phyloP scores from a whole-genome alignment of 306 rosid genomes.

The Vicia villosa region DNA sequence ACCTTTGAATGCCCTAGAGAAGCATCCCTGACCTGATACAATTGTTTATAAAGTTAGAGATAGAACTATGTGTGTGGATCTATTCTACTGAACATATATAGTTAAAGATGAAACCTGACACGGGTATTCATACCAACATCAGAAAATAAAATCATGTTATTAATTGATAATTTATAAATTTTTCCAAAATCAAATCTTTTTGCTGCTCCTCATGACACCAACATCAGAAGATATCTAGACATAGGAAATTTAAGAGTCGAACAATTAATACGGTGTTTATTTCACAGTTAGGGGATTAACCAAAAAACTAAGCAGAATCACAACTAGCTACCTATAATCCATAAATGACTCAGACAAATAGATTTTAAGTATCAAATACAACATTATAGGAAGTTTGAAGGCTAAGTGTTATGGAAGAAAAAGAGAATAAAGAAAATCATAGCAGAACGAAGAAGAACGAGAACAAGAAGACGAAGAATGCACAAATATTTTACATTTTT shows the following conservation, averaged over 20 bases:
- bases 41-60: conserved; percentile 37
- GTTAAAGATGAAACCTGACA: conserved; percentile 11
- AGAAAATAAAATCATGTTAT: conserved; percentile 30
- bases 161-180: conserved; percentile 23
- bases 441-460: background rate
- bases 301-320: conserved; percentile 22
- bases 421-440: background rate
- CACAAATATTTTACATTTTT: background rate
- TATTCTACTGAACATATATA: conserved; percentile 26
- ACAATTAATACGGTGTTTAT: conserved; percentile 9
- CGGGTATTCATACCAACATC: background rate
- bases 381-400: background rate
- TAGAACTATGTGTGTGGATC: conserved; percentile 30
- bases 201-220: conserved; percentile 7
- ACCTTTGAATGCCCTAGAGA: conserved; percentile 27
- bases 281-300: background rate
- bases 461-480: no score
- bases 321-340: background rate
- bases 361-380: conserved; percentile 11
- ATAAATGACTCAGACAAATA: background rate
- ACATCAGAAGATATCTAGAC: conserved; percentile 16
- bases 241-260: conserved; percentile 1
- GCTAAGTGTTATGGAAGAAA: background rate
- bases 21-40: conserved; percentile 35
- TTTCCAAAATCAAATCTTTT: conserved; percentile 12